Evolutionary conservation across 148 eudicot genomes (phyloP).

Genomic region (Nyssa sinensis): DNA sequence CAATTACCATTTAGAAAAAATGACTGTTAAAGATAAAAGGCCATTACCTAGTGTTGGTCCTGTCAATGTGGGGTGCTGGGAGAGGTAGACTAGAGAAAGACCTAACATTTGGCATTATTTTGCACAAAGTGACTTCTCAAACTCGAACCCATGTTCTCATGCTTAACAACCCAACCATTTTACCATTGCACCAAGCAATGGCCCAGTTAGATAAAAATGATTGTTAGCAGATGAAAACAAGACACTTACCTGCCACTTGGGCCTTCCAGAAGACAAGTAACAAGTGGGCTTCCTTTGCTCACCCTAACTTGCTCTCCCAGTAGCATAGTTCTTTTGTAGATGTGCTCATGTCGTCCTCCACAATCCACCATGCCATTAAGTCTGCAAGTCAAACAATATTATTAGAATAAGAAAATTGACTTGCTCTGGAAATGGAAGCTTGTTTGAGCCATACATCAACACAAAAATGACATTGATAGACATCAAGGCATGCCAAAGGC

Average conservation of each 20-base stretch:
- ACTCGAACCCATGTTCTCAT: too few relatives aligned
- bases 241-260: slow-evolving; percentile 77
- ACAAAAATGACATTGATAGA: not conserved
- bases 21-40: too few relatives aligned
- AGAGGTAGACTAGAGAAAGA: too few relatives aligned
- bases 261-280: slow-evolving; percentile 95
- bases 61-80: too few relatives aligned
- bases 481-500: not conserved
- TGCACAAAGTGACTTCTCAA: too few relatives aligned
- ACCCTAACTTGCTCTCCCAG: slow-evolving; percentile 90
- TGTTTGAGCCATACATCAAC: not conserved
- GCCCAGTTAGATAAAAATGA: not conserved
- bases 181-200: too few relatives aligned
- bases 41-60: too few relatives aligned
- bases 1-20: slow-evolving; percentile 12
- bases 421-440: not conserved
- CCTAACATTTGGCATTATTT: too few relatives aligned
- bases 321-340: slow-evolving; percentile 79
- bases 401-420: slow-evolving; percentile 8
- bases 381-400: slow-evolving; percentile 37
- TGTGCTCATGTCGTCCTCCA: slow-evolving; percentile 89
- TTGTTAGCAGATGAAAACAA: not conserved
- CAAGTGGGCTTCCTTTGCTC: slow-evolving; percentile 89
- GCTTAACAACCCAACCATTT: too few relatives aligned
- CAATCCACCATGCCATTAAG: slow-evolving; percentile 92